Conservation (phyloP, 2,329 filamentous ascomycete genomes). For the Colletotrichum ledebouriae region DNA sequence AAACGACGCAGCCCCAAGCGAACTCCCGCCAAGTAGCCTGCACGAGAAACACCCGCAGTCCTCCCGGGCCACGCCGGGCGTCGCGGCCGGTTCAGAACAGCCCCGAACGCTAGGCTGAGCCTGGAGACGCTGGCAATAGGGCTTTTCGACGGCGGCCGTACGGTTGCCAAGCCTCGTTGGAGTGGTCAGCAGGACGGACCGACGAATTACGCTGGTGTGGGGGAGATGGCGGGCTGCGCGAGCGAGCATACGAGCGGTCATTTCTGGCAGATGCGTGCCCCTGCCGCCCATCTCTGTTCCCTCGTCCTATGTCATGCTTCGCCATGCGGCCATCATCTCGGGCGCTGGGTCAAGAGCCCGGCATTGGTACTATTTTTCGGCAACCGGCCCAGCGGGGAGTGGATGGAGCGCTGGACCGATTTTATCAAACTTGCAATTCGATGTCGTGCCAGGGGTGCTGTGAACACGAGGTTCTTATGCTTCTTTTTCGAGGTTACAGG, state of each 20-base stretch:
- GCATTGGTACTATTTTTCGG: background rate
- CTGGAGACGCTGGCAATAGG: background rate
- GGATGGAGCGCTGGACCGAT: background rate
- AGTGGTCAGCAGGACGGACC: background rate
- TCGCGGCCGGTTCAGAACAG: background rate
- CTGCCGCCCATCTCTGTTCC: too few relatives aligned
- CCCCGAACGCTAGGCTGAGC: background rate
- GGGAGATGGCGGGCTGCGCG: too few relatives aligned
- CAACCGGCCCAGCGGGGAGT: slow-evolving; percentile 6
- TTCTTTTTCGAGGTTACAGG: slow-evolving; percentile 7
- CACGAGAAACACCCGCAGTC: background rate
- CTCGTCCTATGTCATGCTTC: background rate
- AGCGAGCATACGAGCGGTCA: too few relatives aligned
- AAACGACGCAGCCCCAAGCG: background rate
- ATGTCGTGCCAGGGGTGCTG: background rate
- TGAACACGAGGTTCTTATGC: background rate
- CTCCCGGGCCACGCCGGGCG: background rate
- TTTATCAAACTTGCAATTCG: background rate
- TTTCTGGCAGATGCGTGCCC: too few relatives aligned
- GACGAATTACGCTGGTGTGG: background rate
- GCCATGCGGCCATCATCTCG: background rate
- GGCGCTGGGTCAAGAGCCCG: background rate
- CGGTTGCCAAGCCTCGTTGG: slow-evolving; percentile 1
- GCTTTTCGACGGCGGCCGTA: too few relatives aligned
- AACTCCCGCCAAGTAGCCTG: background rate